A percentile compares a stretch with the other conserved stretches of the same genome.
Evolutionary conservation across 805 yeast species (phyloP).

Genomic region (Cyberlindnera petersonii): DNA sequence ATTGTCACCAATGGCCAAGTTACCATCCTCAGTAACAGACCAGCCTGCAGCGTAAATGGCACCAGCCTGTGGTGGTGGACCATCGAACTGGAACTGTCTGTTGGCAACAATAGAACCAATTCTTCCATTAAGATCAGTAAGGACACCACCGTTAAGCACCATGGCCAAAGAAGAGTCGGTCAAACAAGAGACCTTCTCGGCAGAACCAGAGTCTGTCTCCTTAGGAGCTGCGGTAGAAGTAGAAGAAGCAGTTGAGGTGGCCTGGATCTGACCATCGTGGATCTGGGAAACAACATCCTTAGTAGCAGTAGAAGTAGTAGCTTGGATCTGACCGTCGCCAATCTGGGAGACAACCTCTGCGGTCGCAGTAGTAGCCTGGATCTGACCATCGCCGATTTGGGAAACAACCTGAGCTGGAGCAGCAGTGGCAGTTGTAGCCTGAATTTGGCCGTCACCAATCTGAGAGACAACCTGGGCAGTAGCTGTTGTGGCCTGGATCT

Average conservation of each 20-base stretch:
- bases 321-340: slow-evolving; percentile 57
- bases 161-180: slow-evolving; percentile 49
- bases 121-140: slow-evolving; percentile 61
- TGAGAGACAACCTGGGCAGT: slow-evolving; percentile 29
- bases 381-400: slow-evolving; percentile 46
- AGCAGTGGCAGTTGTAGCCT: slow-evolving; percentile 18
- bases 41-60: slow-evolving; percentile 69
- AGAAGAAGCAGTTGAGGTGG: slow-evolving; percentile 15
- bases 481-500: slow-evolving; percentile 42
- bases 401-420: slow-evolving; percentile 30
- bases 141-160: slow-evolving; percentile 46
- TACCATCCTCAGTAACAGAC: slow-evolving; percentile 50
- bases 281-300: slow-evolving; percentile 19
- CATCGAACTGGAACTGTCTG: slow-evolving; percentile 84
- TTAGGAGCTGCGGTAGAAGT: slow-evolving; percentile 14
- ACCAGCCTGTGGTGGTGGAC: slow-evolving; percentile 83
- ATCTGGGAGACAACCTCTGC: slow-evolving; percentile 33
- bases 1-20: slow-evolving; percentile 58
- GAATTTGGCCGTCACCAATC: slow-evolving; percentile 24
- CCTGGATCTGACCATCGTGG: slow-evolving; percentile 21
- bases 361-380: slow-evolving; percentile 21
- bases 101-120: slow-evolving; percentile 77
- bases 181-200: slow-evolving; percentile 39
- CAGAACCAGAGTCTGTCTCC: slow-evolving; percentile 20
- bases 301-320: slow-evolving; percentile 22